Evolutionary conservation across 805 yeast species (phyloP).

Genomic region (Candida wancherniae): DNA sequence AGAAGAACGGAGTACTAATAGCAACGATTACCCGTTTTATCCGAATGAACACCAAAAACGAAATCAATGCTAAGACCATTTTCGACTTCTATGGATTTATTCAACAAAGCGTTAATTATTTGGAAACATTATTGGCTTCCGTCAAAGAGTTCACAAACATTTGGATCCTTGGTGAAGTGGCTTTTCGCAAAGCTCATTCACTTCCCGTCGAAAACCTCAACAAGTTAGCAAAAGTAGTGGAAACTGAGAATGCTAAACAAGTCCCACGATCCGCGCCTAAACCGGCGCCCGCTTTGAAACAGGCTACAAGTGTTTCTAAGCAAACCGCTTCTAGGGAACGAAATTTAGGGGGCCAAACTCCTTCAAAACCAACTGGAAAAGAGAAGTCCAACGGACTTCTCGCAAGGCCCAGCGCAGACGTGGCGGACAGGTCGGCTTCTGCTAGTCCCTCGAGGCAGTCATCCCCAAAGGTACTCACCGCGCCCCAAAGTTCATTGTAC

Average conservation of each 20-base stretch:
- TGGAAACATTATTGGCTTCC: slow-evolving; percentile 25
- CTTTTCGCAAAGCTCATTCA: slow-evolving; percentile 34
- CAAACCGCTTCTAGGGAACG: too few species aligned
- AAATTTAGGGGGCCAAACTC: too few species aligned
- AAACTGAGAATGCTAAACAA: slow-evolving; percentile 6
- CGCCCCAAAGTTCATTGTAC: slow-evolving; percentile 3
- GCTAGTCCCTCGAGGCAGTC: too few species aligned
- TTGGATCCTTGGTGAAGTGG: slow-evolving; percentile 42
- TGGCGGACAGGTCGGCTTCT: too few species aligned
- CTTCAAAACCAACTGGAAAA: too few species aligned
- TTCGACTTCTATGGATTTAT: slow-evolving; percentile 39
- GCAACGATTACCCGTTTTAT: slow-evolving; percentile 45
- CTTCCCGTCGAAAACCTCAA: slow-evolving; percentile 24
- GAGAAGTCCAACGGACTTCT: too few species aligned
- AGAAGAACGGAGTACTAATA: slow-evolving; percentile 45
- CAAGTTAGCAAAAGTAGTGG: slow-evolving; percentile 14
- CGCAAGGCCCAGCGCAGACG: too few species aligned
- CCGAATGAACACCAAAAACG: slow-evolving; percentile 34
- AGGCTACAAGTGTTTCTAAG: too few species aligned
- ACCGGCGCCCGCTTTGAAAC: too few species aligned
- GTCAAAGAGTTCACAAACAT: slow-evolving; percentile 34
- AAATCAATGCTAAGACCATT: slow-evolving; percentile 31
- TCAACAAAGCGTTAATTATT: slow-evolving; percentile 31
- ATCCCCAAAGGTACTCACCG: too few species aligned
- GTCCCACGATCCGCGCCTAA: too few species aligned